phyloP scores from a whole-genome alignment of 2,329 filamentous ascomycete genomes.

The Hymenoscyphus albidus region DNA sequence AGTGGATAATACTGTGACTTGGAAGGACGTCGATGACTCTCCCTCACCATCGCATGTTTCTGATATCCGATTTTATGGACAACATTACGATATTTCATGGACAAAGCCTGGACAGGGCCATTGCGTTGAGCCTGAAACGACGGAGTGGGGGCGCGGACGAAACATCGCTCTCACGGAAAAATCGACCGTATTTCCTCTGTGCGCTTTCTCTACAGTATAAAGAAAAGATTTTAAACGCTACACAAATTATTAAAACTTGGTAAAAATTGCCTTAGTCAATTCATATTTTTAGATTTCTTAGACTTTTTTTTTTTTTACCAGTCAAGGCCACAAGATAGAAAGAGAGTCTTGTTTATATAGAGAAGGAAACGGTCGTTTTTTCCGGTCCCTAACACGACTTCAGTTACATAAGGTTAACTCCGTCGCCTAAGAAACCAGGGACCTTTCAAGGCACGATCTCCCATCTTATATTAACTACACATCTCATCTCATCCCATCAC shows the following conservation, averaged over 20 bases:
- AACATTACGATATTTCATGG: conserved; percentile 11
- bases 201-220: too few relatives aligned
- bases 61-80: not conserved
- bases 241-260: too few relatives aligned
- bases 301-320: too few relatives aligned
- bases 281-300: too few relatives aligned
- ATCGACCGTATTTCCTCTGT: too few relatives aligned
- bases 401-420: too few relatives aligned
- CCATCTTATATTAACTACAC: not conserved
- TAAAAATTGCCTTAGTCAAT: too few relatives aligned
- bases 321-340: too few relatives aligned
- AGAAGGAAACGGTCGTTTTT: too few relatives aligned
- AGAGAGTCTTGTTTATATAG: too few relatives aligned
- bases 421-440: not conserved
- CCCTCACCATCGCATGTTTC: conserved; percentile 1
- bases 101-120: conserved; percentile 8
- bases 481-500: not conserved
- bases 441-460: not conserved
- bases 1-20: not conserved
- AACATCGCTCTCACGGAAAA: not conserved
- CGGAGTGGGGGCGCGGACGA: not conserved
- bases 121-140: conserved; percentile 17
- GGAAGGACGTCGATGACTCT: not conserved
- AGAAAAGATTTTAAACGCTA: too few relatives aligned
- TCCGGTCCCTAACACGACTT: too few relatives aligned